Evolutionary conservation across 192 early-diverging fungal species (phyloP), one percentile per base, ranked within the genome.

Genomic region (Dissophora globulifera): DNA sequence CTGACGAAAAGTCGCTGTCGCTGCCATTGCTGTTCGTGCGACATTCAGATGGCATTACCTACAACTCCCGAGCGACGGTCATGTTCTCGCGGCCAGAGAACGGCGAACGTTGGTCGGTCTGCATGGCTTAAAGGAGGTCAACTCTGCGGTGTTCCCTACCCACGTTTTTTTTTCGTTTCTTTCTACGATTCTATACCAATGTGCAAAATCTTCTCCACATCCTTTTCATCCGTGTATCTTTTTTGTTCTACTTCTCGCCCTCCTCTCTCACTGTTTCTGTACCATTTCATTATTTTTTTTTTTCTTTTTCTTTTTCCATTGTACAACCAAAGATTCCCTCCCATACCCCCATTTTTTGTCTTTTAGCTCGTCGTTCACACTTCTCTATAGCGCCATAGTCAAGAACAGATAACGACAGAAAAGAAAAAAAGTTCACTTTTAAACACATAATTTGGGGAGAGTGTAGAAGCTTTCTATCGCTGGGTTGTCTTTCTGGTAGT

Each of bases 21-120:
- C n/a, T 66, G 38, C 63, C 72, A 0, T 23, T 76, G 43, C 30
- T 76, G 8, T 76, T 76, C 62, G 72, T 76, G 4, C 72, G 72
- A 15, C 23, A 64, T 19, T 29, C 31, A 1, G 72, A 76, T 31
- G 72, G 72, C 5, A 76, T 76, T 40, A 76, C 72, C 0, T 76
- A 76, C 40, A 63, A 76, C 55, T 76, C 72, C 20, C 62, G 72
- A 4, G 72, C 72, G 26, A 76, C 65, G 35, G 72, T 67, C 17
- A 55, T 58, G 8, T 76, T 76, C 17, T 55, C 62, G 15, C 58
- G 63, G 19, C 72, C 42, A 26, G 63, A 67, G 10, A 58, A 66
- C n/a, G 45, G 48, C 12, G 72, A 76, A 11, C 63, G 72, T 5
- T 76, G 72, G 72, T 47, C 63, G 9, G 72, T 76, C 33, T 54